Evolutionary conservation across 192 early-diverging fungal genomes (phyloP), one percentile per base, ranked within the genome.

Genomic region (Coemansia sp.): DNA sequence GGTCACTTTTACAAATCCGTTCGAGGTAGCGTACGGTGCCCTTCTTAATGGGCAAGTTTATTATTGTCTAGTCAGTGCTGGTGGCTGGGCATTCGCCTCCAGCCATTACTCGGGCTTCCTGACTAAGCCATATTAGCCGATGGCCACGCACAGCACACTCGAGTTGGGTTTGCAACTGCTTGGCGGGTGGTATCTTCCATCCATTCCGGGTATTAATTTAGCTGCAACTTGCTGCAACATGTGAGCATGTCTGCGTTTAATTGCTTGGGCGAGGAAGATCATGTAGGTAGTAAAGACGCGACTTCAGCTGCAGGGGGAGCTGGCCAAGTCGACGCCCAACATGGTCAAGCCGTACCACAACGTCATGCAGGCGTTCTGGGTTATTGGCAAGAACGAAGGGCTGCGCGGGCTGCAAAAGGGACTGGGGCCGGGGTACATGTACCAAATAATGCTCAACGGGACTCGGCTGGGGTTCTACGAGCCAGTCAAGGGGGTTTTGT

Each of bases 1-100:
- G 11, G 94, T 94, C 21, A 97, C 94, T 6, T 87, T 97, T 50
- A 93, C 92, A n/a, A 97, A 97, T 74, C 93, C 93, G 1, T 85
- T 88, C 70, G 92, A 97, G 84, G 90, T 91, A 74, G 22, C 43
- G 27, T 53, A 32, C n/a, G n/a, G n/a, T n/a, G n/a, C n/a, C n/a
- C n/a, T n/a, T n/a, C n/a, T n/a, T n/a, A n/a, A n/a, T n/a, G n/a
- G n/a, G n/a, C n/a, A n/a, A n/a, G n/a, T n/a, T n/a, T 58, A 21
- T 19, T 21, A 23, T 14, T 34, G 19, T 50, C 17, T 47, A 30
- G 8, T 25, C 14, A 3, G 21, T 13, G 1, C 11, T n/a, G n/a
- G 36, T 38, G n/a, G 4, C n/a, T 38, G n/a, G 36, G 36, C 36
- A 38, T 15, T 38, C n/a, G 36, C 36, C 19, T 11, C 40, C 40